Evolutionary conservation across 2,329 filamentous ascomycete genomes (phyloP), one percentile per base, ranked within the genome.

Genomic region (Chrysoporthe austroafricana): DNA sequence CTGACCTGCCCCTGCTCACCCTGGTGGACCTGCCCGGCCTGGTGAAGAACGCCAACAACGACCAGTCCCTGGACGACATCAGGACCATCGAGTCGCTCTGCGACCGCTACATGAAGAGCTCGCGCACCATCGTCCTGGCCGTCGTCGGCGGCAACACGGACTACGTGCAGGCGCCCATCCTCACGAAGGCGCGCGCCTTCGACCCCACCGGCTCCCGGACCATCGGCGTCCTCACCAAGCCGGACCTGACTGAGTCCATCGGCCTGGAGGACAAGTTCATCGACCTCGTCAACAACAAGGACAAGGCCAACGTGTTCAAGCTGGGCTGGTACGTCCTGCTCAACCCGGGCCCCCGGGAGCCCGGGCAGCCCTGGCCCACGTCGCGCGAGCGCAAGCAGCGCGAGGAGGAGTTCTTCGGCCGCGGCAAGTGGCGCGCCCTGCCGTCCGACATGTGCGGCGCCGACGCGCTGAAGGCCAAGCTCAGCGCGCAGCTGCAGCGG

Each of bases 11-110:
- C 1, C 80, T 89, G 18, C 76, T 90, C 56, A 90, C 86, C 0
- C 80, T 90, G 1, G 86, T 90, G 8, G 88, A 90, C 74, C 78
- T 90, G 44, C 88, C 87, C 0, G 87, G 88, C 1, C 77, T 90
- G 1, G 84, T 88, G 39, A 80, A 82, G 43, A 83, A 86, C 9
- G 82, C 82, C 71, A 86, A 84, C 69, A 79, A 81, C 42, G 81
- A 85, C 64, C 85, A 88, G 73, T 85, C 83, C 1, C 78, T 81
- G 42, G 77, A 81, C 32, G 86, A 88, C 56, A 85, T 85, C 65
- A 77, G 81, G 68, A 82, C 85, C 2, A 85, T 88, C 61, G 82
- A 85, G 42, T 71, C 79, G 0, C 76, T 89, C 1, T 84, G 82
- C 13, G 82, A 85, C 8, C 79, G 79, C 39, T 87, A 86, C 75